Evolutionary conservation across 2,329 filamentous ascomycete genomes (phyloP).

Genomic region (Neoascochyta sp.): DNA sequence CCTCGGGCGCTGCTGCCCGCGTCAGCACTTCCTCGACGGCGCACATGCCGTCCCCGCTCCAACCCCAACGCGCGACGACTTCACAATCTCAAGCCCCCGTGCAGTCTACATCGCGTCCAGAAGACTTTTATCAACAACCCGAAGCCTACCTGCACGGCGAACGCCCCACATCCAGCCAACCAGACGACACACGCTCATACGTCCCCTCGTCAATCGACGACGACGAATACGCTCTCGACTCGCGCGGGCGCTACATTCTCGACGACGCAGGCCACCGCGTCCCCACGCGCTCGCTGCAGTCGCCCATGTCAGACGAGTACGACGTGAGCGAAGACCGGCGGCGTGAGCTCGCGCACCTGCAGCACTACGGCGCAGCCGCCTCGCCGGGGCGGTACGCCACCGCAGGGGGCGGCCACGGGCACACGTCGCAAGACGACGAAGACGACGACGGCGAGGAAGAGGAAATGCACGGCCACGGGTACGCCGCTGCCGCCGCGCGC

Average conservation of each 20-base stretch:
- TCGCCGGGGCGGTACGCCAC: slow-evolving; percentile 27
- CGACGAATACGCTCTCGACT: slow-evolving; percentile 38
- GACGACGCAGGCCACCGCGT: slow-evolving; percentile 36
- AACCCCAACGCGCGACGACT: too few species aligned
- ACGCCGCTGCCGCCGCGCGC: slow-evolving; percentile 13
- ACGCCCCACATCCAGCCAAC: slow-evolving; percentile 13
- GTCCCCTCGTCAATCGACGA: slow-evolving; percentile 36
- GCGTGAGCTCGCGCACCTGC: slow-evolving; percentile 47
- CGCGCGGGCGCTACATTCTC: slow-evolving; percentile 36
- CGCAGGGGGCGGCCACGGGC: slow-evolving; percentile 19
- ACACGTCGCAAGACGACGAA: too few species aligned
- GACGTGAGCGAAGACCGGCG: slow-evolving; percentile 51
- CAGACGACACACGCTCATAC: slow-evolving; percentile 37
- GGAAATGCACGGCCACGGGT: slow-evolving; percentile 15
- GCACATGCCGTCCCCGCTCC: too few species aligned
- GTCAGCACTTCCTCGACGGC: too few species aligned
- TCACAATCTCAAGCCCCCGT: slow-evolving; percentile 18
- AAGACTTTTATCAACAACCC: slow-evolving; percentile 40
- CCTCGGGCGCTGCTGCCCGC: slow-evolving; percentile 28
- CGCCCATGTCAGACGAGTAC: slow-evolving; percentile 50
- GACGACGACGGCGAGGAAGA: too few species aligned
- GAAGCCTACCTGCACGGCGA: slow-evolving; percentile 36
- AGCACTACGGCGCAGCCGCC: slow-evolving; percentile 42
- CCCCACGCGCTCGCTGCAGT: slow-evolving; percentile 31
- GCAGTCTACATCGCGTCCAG: slow-evolving; percentile 30